Evolutionary conservation across 306 rosid genomes (phyloP).

Genomic region (Albizia julibrissin): DNA sequence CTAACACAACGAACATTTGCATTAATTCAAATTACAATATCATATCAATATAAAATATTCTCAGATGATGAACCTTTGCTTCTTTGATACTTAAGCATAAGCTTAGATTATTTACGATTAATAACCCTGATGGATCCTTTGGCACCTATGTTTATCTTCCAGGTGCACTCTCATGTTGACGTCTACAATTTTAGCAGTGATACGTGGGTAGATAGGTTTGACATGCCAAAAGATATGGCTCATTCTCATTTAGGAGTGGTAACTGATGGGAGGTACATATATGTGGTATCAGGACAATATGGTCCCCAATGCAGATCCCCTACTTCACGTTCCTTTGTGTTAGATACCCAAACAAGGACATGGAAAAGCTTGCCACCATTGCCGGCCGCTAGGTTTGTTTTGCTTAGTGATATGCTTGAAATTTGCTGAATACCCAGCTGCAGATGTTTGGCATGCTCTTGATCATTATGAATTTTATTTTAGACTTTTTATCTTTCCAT

Average conservation of each 20-base stretch:
- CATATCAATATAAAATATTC: constrained; percentile 3
- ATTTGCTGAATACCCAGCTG: not conserved
- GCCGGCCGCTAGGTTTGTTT: constrained; percentile 72
- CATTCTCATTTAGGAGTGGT: constrained; percentile 88
- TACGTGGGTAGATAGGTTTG: constrained; percentile 62
- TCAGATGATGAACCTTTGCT: not conserved
- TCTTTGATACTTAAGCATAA: not conserved
- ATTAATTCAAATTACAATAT: too few species aligned
- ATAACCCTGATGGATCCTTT: constrained; percentile 4
- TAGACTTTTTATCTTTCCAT: not conserved
- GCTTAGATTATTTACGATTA: not conserved
- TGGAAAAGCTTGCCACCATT: constrained; percentile 74
- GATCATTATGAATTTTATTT: not conserved
- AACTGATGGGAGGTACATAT: constrained; percentile 84
- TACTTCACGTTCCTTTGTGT: constrained; percentile 53
- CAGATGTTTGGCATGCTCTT: constrained; percentile 8
- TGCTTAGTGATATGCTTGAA: constrained; percentile 10
- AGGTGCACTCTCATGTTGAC: constrained; percentile 93
- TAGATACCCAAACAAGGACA: constrained; percentile 70
- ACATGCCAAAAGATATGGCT: constrained; percentile 84
- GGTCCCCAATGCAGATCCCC: constrained; percentile 92
- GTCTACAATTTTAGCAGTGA: constrained; percentile 62
- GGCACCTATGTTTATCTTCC: constrained; percentile 20
- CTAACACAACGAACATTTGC: too few species aligned
- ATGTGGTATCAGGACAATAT: constrained; percentile 77